Percentiles rank a stretch among this genome's conserved stretches.
phyloP scores from a whole-genome alignment of 768 basidiomycete species.

The Xerocomus potaroensis region DNA sequence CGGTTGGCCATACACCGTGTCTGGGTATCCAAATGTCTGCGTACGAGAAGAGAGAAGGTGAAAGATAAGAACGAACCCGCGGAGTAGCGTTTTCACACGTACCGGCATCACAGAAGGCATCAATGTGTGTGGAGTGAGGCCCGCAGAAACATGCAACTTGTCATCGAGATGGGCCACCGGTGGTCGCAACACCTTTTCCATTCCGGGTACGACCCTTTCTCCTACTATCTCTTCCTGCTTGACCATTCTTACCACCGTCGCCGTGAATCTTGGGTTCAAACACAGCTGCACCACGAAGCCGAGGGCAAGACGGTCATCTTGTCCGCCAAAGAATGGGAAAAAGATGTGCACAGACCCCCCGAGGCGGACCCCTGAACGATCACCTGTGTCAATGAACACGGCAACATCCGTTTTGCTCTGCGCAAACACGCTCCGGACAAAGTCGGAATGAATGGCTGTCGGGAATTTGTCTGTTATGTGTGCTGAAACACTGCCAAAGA shows the following conservation, averaged over 20 bases:
- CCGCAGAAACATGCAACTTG: not conserved
- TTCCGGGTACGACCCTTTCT: not conserved
- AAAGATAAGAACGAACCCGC: not conserved
- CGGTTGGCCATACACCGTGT: slow-evolving; percentile 65
- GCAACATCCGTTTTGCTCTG: slow-evolving; percentile 74
- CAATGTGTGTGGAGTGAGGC: not conserved
- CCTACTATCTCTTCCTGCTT: slow-evolving; percentile 40
- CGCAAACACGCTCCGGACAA: slow-evolving; percentile 76
- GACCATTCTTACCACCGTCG: slow-evolving; percentile 66
- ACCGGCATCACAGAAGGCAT: slow-evolving; percentile 1
- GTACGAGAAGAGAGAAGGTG: not conserved
- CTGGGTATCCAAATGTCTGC: slow-evolving; percentile 43
- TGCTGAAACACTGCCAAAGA: slow-evolving; percentile 39
- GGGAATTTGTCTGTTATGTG: slow-evolving; percentile 37
- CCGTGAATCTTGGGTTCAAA: slow-evolving; percentile 57
- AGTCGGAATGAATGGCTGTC: slow-evolving; percentile 60
- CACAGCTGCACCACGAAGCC: slow-evolving; percentile 84
- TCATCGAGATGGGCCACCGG: slow-evolving; percentile 8
- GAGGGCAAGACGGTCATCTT: slow-evolving; percentile 88
- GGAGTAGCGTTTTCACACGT: not conserved
- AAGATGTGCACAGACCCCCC: slow-evolving; percentile 60
- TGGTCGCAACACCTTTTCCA: not conserved
- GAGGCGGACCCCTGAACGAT: slow-evolving; percentile 17
- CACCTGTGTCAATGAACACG: slow-evolving; percentile 71
- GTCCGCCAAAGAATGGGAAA: slow-evolving; percentile 90